A percentile compares a stretch with the other conserved stretches of the same genome.
Conservation (phyloP, 768 basidiomycete species). For the Suillus clintonianus region DNA sequence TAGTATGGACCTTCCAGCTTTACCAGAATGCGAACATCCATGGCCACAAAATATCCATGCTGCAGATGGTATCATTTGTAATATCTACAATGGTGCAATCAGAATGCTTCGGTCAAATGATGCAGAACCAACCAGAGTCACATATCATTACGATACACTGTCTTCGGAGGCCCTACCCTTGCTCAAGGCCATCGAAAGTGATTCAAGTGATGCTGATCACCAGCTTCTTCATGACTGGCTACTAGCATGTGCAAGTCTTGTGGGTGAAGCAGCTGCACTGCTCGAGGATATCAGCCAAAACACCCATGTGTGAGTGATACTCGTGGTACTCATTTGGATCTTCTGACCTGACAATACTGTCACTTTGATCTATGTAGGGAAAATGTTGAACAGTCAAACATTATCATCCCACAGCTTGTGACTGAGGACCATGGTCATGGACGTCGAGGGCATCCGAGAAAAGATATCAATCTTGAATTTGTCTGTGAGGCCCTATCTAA, state of each 20-base stretch:
- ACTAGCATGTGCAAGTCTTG: not conserved
- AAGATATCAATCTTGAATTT: no score
- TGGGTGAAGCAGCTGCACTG: not conserved
- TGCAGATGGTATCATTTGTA: not conserved
- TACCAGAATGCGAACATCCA: not conserved
- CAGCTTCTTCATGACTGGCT: not conserved
- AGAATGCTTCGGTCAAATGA: not conserved
- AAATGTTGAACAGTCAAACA: not conserved
- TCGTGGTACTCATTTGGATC: no score
- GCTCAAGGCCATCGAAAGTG: not conserved
- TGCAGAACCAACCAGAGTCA: not conserved
- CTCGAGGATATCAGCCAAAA: not conserved
- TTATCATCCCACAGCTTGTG: constrained; percentile 5
- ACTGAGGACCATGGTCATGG: no score
- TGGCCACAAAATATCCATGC: not conserved
- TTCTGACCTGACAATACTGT: no score
- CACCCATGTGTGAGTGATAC: not conserved
- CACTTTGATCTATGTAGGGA: not conserved
- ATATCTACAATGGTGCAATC: not conserved
- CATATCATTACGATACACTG: not conserved
- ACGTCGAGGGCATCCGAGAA: no score
- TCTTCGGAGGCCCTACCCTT: not conserved
- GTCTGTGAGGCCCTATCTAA: no score
- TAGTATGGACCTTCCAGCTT: not conserved
- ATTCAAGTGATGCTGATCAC: not conserved